Base-by-base conservation (phyloP, 345 rosid genomes). In the Capsella bursapastoris region DNA sequence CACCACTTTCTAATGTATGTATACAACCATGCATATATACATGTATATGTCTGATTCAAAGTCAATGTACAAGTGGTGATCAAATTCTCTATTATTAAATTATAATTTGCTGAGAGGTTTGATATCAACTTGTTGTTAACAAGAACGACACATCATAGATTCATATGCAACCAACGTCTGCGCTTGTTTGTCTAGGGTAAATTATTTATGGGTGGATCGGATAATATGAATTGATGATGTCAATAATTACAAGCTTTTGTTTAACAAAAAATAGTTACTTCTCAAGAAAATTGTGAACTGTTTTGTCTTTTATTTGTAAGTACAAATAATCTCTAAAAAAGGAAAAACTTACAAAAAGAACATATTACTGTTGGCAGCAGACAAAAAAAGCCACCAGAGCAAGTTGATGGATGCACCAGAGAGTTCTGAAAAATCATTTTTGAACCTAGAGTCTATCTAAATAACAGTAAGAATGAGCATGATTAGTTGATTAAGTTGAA, bases 1-100 rank as follows among this genome's bases (percentile, higher is more conserved):
- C 69, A 75, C 79, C 79, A 61, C 57, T 76, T 76, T 68, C 13
- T 15, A 11, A 43, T 62, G 63, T 68, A 32, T 55, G 38, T 28
- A 29, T 53, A 41, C 45, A 40, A 11, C 52, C 14, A 57, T 18
- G 27, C 25, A 32, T 51, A 59, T 31, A 29, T 22, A n/a, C 22
- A 41, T 51, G 25, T 22, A 35, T 18, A 72, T 73, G 41, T 57
- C 31, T 44, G 11, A 18, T 55, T 55, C 52, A 69, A 75, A 68
- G 64, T 76, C 47, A 37, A 40, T 64, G 35, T 64, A 34, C 77
- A 64, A 73, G 64, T 55, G 49, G 58, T 60, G 16, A 49, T 71
- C 43, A 16, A 35, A 3, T 71, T 38, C 5, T 10, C 47, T 29
- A 32, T 47, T 35, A 47, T 65, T 64, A 56, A 7, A n/a, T 37